Percentiles rank a stretch among this genome's conserved stretches.
phyloP scores from a whole-genome alignment of 495 filamentous ascomycete species.

The Pseudoneurospora amorphoporcata region DNA sequence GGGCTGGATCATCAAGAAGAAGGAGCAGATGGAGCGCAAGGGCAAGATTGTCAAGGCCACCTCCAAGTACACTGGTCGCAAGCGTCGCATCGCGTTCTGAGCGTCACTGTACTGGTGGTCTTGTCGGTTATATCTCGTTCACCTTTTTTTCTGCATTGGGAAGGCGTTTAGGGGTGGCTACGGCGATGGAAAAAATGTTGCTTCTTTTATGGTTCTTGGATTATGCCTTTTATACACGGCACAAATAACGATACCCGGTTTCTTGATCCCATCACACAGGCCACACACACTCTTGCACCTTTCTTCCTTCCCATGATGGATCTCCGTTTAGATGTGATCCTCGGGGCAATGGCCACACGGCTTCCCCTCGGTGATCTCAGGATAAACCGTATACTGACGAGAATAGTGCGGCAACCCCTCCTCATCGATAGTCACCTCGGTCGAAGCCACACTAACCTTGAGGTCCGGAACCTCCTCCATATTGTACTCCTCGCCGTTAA shows the following conservation, averaged over 20 bases:
- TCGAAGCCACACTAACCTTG: conserved; percentile 26
- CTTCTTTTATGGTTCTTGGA: neutral
- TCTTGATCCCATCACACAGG: neutral
- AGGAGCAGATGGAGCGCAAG: conserved; percentile 88
- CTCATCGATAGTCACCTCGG: conserved; percentile 22
- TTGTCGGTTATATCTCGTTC: neutral
- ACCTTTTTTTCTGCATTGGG: conserved; percentile 1
- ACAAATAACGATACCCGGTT: conserved; percentile 17
- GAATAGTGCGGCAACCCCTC: conserved; percentile 24
- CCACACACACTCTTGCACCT: neutral
- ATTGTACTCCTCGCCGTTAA: conserved; percentile 22
- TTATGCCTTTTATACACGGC: neutral
- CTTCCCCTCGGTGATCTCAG: conserved; percentile 27
- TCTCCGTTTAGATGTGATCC: conserved; percentile 57
- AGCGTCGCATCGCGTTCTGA: conserved; percentile 51
- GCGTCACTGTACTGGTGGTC: neutral
- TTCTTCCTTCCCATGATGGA: neutral
- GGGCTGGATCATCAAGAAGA: conserved; percentile 87
- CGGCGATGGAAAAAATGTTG: conserved; percentile 5
- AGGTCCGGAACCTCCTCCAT: conserved; percentile 22
- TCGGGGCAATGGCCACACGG: conserved; percentile 62
- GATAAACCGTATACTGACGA: conserved; percentile 22
- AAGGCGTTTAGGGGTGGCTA: conserved; percentile 9
- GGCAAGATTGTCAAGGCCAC: conserved; percentile 86
- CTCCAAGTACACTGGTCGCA: conserved; percentile 89